phyloP scores from a whole-genome alignment of 139 green algal genomes.

The Spirogloea muscicola region DNA sequence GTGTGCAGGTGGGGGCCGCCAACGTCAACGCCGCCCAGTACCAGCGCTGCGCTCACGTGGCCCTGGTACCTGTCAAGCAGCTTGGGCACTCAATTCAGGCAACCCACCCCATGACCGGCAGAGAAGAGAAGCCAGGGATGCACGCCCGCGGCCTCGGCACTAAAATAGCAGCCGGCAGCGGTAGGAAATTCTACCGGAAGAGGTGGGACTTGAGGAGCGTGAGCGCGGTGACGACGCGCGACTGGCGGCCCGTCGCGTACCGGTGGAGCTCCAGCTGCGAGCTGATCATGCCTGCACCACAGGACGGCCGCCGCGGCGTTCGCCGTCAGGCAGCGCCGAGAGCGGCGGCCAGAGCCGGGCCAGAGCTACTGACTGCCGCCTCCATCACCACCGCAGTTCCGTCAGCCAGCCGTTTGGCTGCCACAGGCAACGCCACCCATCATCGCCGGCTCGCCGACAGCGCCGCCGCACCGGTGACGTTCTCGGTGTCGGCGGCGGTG shows the following conservation, averaged over 20 bases:
- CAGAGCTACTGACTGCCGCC: too few relatives aligned
- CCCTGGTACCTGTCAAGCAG: slow-evolving; percentile 85
- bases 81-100: too few relatives aligned
- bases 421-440: too few relatives aligned
- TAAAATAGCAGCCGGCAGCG: not conserved
- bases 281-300: slow-evolving; percentile 90
- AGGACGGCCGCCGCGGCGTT: too few relatives aligned
- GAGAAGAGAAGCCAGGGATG: too few relatives aligned
- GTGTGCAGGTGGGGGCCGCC: slow-evolving; percentile 94
- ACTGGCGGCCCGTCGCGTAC: slow-evolving; percentile 74
- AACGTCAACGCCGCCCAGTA: slow-evolving; percentile 91
- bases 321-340: too few relatives aligned
- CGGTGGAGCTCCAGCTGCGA: slow-evolving; percentile 85
- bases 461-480: slow-evolving; percentile 94
- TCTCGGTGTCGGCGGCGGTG: slow-evolving; percentile 93
- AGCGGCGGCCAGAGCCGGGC: too few relatives aligned
- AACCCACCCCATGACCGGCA: too few relatives aligned
- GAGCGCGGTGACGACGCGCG: slow-evolving; percentile 84
- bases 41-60: slow-evolving; percentile 87
- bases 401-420: too few relatives aligned
- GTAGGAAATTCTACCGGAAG: slow-evolving; percentile 67
- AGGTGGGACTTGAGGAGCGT: slow-evolving; percentile 96
- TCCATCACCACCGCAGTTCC: too few relatives aligned
- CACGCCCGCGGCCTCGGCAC: too few relatives aligned
- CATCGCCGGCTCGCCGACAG: too few relatives aligned